Conservation (phyloP, 371 early-diverging fungal species). For the Actinomucor elegans region DNA sequence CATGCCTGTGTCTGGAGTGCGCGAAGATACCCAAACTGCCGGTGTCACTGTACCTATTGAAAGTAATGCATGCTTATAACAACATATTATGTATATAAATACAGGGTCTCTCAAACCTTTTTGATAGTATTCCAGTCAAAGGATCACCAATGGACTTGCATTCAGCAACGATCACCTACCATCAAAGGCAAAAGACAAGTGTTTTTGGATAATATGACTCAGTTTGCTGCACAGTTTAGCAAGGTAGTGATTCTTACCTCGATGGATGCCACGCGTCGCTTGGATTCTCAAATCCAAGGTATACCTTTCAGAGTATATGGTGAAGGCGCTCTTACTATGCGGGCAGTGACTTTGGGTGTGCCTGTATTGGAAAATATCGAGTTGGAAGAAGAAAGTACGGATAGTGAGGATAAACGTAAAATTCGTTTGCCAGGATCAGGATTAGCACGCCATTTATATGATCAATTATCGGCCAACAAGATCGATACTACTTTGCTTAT, state of each 20-base stretch:
- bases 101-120: no score
- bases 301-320: slow-evolving; percentile 33
- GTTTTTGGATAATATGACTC: slow-evolving; percentile 45
- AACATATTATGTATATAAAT: not conserved
- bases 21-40: slow-evolving; percentile 20
- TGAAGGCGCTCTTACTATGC: slow-evolving; percentile 4
- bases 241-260: slow-evolving; percentile 64
- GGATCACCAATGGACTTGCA: slow-evolving; percentile 52
- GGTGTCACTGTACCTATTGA: slow-evolving; percentile 49
- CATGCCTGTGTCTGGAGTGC: slow-evolving; percentile 53
- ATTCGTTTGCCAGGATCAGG: slow-evolving; percentile 59
- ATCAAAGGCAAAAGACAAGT: slow-evolving; percentile 27
- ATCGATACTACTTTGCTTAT: slow-evolving; percentile 52
- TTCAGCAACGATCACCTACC: slow-evolving; percentile 63
- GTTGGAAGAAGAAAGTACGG: not conserved
- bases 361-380: slow-evolving; percentile 38
- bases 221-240: slow-evolving; percentile 57
- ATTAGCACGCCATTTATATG: slow-evolving; percentile 47
- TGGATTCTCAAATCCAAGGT: slow-evolving; percentile 62
- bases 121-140: slow-evolving; percentile 53
- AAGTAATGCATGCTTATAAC: no score
- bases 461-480: slow-evolving; percentile 2
- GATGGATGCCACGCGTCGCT: slow-evolving; percentile 67
- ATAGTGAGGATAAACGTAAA: not conserved
- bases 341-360: slow-evolving; percentile 20